Base-by-base conservation (phyloP, 257 asterid genomes). In the Nicotiana obtusifolia region DNA sequence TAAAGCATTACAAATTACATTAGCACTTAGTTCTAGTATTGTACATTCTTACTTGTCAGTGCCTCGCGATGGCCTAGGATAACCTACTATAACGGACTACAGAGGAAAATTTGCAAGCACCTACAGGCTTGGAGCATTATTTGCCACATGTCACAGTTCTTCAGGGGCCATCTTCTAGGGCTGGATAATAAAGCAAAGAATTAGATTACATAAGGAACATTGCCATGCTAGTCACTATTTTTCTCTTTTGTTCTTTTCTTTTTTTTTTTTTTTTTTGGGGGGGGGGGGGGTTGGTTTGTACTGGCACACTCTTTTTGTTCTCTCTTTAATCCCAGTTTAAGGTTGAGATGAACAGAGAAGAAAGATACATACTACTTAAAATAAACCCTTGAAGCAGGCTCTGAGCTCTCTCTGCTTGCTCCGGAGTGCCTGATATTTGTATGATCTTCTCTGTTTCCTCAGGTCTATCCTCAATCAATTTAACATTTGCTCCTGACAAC, bases 331-430 rank as follows among this genome's bases (percentile, higher is more conserved):
- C 57, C 61, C 44, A 49, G n/a, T 24, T 64, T 44, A 22, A 17
- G 24, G 59, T 64, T 52, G 28, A 65, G 8, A 62, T 44, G 54
- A 26, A 71, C 14, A 31, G 67, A 56, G 11, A 84, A 78, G 44
- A 82, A 83, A 75, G 87, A 62, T 73, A 87, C 92, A 88, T 90
- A 95, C 99, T 91, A 91, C 97, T 95, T 86, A 92, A 87, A 84
- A 95, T 94, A 83, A 95, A 95, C 57, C 99, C 98, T 88, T 95
- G 97, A 87, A 95, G 99, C 89, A 95, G 81, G 89, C 97, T 93
- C 89, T 95, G 97, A 82, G 99, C 99, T 85, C 92, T 91, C 90
- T 95, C 98, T 2, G 99, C 90, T 89, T 95, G 99, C 86, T 95
- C 99, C 19, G 93, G 95, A 16, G 95, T 92, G 17, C 98, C 99